Evolutionary conservation across 345 rosid genomes (phyloP).

Genomic region (Corymbia maculata): DNA sequence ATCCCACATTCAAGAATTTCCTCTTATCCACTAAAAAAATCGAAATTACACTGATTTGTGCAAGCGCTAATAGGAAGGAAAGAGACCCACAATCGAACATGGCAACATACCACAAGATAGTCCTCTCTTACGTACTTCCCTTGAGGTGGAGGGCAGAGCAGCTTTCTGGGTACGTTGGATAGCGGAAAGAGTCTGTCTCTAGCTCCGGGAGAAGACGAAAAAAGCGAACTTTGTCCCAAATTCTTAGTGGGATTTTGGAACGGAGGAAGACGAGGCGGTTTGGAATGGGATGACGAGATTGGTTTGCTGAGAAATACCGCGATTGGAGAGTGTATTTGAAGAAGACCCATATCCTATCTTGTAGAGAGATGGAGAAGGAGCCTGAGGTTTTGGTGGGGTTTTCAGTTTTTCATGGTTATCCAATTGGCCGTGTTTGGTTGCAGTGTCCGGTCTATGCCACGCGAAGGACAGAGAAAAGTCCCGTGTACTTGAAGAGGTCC

Average conservation of each 20-base stretch:
- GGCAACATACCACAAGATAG: constrained; percentile 69
- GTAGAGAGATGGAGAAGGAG: neutral
- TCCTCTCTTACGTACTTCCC: constrained; percentile 78
- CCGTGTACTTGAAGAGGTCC: neutral
- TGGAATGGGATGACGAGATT: constrained; percentile 5
- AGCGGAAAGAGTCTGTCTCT: constrained; percentile 23
- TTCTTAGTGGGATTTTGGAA: constrained; percentile 9
- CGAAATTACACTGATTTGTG: neutral
- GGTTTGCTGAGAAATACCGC: neutral
- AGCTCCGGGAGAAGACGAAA: constrained; percentile 9
- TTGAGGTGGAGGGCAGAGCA: constrained; percentile 62
- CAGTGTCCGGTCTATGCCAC: neutral
- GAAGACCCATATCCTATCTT: constrained; percentile 36
- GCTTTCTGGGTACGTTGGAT: constrained; percentile 43
- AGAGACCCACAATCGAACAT: neutral
- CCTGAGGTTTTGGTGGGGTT: neutral
- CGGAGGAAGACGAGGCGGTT: constrained; percentile 7
- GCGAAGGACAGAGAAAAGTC: neutral
- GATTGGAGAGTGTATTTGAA: constrained; percentile 22
- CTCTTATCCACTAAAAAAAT: neutral
- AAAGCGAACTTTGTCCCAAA: constrained; percentile 1
- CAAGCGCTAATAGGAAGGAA: neutral
- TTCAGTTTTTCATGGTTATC: neutral
- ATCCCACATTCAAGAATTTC: neutral
- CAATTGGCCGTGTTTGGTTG: constrained; percentile 3